These are phyloP conservation scores for Dunaliella primolecta DNA, from an alignment of 139 green algal genomes.

Conservation along the genomic window DNA sequence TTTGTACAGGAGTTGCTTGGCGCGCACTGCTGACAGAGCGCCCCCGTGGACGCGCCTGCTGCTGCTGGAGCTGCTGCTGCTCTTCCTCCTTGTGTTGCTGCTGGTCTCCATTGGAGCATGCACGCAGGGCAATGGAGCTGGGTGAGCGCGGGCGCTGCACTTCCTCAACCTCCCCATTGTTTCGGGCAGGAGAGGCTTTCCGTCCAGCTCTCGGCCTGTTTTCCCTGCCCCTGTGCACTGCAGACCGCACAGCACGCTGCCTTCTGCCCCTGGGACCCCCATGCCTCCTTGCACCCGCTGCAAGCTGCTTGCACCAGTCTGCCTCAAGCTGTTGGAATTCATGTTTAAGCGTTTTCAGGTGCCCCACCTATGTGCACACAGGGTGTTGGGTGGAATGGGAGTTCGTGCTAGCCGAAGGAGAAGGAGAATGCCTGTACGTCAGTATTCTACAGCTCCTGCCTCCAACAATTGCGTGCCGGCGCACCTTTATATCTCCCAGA, in stretches of 20 bases:
- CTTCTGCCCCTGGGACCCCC: background rate
- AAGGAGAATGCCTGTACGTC: no score
- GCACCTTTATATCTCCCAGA: no score
- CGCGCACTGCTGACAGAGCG: background rate
- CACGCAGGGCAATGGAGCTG: background rate
- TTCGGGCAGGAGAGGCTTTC: no score
- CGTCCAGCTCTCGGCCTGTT: background rate
- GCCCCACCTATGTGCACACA: no score
- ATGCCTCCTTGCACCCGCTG: background rate
- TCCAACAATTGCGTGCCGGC: no score
- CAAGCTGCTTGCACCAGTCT: background rate
- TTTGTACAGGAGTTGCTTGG: background rate
- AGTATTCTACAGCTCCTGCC: no score
- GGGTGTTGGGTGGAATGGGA: no score
- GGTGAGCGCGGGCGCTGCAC: background rate
- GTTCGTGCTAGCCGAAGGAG: no score
- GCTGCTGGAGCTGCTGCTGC: no score
- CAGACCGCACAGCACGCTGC: background rate
- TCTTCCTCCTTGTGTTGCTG: no score
- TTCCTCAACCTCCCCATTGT: background rate
- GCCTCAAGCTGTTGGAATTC: no score
- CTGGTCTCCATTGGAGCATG: background rate
- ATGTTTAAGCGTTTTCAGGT: no score
- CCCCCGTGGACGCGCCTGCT: background rate
- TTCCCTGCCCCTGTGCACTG: background rate